Conservation (phyloP, 2,329 filamentous ascomycete genomes). For the Penicillium olsonii region DNA sequence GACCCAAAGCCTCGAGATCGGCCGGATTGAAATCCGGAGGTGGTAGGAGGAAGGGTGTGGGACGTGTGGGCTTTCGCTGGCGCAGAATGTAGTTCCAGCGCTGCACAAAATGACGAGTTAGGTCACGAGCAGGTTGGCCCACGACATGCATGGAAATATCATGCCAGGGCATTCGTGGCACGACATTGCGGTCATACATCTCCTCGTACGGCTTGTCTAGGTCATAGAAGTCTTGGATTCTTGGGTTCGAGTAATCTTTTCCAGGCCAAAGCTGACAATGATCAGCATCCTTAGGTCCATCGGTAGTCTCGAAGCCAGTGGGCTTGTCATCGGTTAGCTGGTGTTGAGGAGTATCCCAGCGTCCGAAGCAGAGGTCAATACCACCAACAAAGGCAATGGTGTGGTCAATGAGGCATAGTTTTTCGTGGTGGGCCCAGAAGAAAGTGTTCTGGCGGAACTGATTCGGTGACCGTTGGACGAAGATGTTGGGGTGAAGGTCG, state of each 20-base stretch:
- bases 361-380: conserved; percentile 93
- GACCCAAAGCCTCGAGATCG: conserved; percentile 82
- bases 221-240: conserved; percentile 91
- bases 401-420: conserved; percentile 95
- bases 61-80: conserved; percentile 87
- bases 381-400: conserved; percentile 94
- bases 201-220: conserved; percentile 95
- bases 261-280: conserved; percentile 96
- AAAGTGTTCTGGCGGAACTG: conserved; percentile 99
- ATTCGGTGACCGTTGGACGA: conserved; percentile 93
- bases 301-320: conserved; percentile 83
- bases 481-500: conserved; percentile 93
- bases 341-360: conserved; percentile 97
- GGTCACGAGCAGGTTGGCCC: conserved; percentile 88
- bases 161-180: conserved; percentile 97
- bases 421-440: conserved; percentile 99
- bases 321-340: conserved; percentile 88
- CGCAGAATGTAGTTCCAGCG: conserved; percentile 96
- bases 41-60: conserved; percentile 88
- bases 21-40: conserved; percentile 86
- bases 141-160: conserved; percentile 98
- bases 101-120: conserved; percentile 95
- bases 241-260: conserved; percentile 96
- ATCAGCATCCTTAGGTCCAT: conserved; percentile 78
- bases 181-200: conserved; percentile 91